phyloP scores from a whole-genome alignment of 2,329 filamentous ascomycete species.

The Fusarium incarnatum region DNA sequence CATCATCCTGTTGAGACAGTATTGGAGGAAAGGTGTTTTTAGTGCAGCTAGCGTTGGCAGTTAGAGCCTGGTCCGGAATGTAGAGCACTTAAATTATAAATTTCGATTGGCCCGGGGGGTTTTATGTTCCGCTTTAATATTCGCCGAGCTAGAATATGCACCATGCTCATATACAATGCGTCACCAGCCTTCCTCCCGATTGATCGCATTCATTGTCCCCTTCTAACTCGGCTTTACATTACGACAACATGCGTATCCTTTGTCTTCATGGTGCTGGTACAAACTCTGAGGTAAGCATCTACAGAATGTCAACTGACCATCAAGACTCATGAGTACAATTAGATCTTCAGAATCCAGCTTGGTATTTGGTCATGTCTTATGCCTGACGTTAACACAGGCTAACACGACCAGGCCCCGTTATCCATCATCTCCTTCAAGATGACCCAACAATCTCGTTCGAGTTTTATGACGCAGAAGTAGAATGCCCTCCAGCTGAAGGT shows the following conservation, averaged over 20 bases:
- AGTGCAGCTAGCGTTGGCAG: neutral
- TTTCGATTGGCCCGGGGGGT: neutral
- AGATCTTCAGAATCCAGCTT: conserved; percentile 5
- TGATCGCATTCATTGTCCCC: neutral
- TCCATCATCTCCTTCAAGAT: neutral
- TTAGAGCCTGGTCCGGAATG: neutral
- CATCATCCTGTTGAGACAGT: neutral
- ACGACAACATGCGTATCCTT: neutral
- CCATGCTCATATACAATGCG: neutral
- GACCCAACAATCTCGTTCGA: neutral
- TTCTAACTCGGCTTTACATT: neutral
- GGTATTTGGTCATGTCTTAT: neutral
- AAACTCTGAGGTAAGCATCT: neutral
- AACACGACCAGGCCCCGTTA: neutral
- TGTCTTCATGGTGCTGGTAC: conserved; percentile 2
- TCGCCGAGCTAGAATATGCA: neutral
- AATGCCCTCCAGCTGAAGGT: neutral
- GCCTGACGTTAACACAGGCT: neutral
- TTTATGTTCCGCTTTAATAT: neutral
- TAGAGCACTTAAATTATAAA: neutral
- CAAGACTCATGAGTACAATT: neutral
- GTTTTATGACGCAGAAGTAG: neutral
- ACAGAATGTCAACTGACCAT: neutral
- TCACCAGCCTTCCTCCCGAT: neutral
- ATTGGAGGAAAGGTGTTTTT: neutral